Base-by-base conservation (phyloP, 2,329 filamentous ascomycete genomes). In the Pestalotiopsis sp. region DNA sequence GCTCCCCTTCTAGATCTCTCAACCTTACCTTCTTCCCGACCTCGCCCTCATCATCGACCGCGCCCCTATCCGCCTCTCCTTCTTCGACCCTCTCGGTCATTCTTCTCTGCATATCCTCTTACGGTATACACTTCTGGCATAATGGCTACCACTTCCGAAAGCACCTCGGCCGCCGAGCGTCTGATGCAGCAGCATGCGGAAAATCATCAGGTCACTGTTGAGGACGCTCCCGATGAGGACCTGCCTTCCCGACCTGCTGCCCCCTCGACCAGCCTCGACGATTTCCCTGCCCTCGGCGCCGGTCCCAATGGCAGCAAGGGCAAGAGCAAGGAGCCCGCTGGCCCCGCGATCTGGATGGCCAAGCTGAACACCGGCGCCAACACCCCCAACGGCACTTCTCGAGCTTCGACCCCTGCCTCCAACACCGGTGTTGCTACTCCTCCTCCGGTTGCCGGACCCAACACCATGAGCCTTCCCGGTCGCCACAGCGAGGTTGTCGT, bases 271-370 rank as follows among this genome's bases (percentile, higher is more conserved):
- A 95, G 93, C 23, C 88, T 93, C 76, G 95, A 98, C 81, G 85
- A 93, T 69, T 99, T 99, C 86, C 96, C 96, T n/a, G 91, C 95
- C 74, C 88, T 99, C 61, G 95, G 95, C 71, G 88, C 83, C 25
- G 81, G n/a, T 25, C 20, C 36, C 64, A 57, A 56, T 27, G 45
- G 45, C 45, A 45, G 39, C 27, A 59, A 59, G 52, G 57, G 86
- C 68, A 90, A 90, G 80, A 84, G 90, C 66, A 95, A 94, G 81
- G 66, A 74, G 56, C 84, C 90, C 41, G 81, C 82, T 20, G 87
- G 89, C 23, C 86, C 91, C 61, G 90, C 91, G 60, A 90, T 93
- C 73, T 98, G 95, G 94, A 92, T 92, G 71, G 88, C 86, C 69
- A 81, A 82, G 70, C 52, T 66, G 20, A 82, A 82, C 72, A 70